Conservation (phyloP, 2,329 filamentous ascomycete genomes). For the Epichloe baconii region DNA sequence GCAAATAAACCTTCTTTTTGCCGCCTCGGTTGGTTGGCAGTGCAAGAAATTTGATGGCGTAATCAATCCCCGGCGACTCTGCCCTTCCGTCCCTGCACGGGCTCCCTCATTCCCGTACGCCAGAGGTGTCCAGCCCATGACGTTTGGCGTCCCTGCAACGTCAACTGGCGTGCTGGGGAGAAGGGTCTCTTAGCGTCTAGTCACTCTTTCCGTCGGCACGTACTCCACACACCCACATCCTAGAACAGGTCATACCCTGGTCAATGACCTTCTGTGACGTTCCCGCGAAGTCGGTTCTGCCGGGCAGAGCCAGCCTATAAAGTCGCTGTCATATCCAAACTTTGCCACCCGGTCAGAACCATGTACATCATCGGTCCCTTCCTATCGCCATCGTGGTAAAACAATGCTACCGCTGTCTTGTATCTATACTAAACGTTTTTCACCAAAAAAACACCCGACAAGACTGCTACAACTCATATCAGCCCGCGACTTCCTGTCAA, state of each 20-base stretch:
- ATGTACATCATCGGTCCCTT: not conserved
- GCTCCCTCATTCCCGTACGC: not conserved
- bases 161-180: not conserved
- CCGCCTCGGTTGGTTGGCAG: not conserved
- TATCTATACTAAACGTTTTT: not conserved
- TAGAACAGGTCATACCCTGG: constrained; percentile 2
- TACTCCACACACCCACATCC: no score
- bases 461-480: not conserved
- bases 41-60: not conserved
- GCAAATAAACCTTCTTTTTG: no score
- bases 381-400: not conserved
- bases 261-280: constrained; percentile 6
- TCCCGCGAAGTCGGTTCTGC: constrained; percentile 6
- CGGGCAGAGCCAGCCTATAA: constrained; percentile 5
- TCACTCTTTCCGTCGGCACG: not conserved
- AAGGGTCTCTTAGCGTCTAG: not conserved
- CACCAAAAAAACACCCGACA: not conserved
- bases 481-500: not conserved
- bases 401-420: not conserved
- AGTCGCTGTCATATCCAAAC: constrained; percentile 1
- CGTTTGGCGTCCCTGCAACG: not conserved
- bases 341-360: constrained; percentile 2
- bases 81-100: not conserved
- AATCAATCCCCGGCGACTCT: not conserved
- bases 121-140: not conserved